Conservation (phyloP, 768 basidiomycete species). For the Agrocybe pediades region DNA sequence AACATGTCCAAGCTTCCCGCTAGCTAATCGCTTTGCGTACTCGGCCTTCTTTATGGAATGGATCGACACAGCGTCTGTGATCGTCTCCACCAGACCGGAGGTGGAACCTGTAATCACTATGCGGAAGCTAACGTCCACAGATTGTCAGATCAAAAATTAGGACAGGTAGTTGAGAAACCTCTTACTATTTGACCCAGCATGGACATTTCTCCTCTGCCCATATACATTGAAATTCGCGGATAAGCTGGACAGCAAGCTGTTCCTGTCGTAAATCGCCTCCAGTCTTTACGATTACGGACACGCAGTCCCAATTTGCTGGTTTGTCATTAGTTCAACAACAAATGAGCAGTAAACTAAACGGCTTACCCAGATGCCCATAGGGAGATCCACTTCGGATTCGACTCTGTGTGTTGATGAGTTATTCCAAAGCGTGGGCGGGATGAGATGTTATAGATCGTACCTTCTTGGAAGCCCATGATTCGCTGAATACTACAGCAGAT, state of each 20-base stretch:
- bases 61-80: constrained; percentile 97
- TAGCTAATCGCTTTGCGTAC: constrained; percentile 85
- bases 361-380: constrained; percentile 89
- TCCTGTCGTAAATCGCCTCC: constrained; percentile 97
- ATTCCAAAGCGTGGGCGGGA: background rate
- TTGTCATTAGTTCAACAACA: constrained; percentile 1
- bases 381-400: constrained; percentile 92
- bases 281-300: constrained; percentile 98
- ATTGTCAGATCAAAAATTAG: background rate
- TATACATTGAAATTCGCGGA: constrained; percentile 89
- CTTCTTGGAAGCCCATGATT: constrained; percentile 95
- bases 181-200: constrained; percentile 94
- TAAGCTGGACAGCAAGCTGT: constrained; percentile 94
- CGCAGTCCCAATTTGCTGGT: constrained; percentile 80
- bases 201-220: constrained; percentile 93
- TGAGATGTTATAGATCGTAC: constrained; percentile 32
- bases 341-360: constrained; percentile 4
- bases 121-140: constrained; percentile 68
- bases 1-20: constrained; percentile 83
- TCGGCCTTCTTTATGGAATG: constrained; percentile 99
- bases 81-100: constrained; percentile 96
- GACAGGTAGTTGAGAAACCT: background rate
- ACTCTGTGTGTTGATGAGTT: constrained; percentile 43
- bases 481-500: constrained; percentile 92
- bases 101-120: constrained; percentile 93